These are phyloP conservation scores for Salix dunnii DNA, from an alignment of 345 rosid genomes.

Conservation along the genomic window DNA sequence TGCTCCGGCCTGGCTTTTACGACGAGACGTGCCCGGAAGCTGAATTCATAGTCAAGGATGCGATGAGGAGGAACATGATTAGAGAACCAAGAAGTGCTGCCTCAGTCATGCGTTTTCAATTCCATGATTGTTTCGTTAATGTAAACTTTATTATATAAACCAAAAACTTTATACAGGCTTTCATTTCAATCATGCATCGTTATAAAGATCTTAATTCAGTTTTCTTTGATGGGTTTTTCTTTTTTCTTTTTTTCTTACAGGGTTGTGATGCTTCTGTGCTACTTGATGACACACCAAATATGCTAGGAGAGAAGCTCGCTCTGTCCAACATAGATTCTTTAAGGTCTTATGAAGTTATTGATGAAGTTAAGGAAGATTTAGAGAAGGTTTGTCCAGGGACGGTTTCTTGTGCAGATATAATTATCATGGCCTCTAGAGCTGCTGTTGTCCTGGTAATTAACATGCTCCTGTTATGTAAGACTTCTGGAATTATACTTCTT, in stretches of 20 bases:
- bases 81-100: conserved; percentile 78
- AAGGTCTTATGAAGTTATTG: conserved; percentile 70
- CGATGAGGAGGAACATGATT: conserved; percentile 53
- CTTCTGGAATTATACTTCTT: background rate
- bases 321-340: conserved; percentile 84
- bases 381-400: conserved; percentile 73
- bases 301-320: conserved; percentile 71
- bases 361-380: conserved; percentile 62
- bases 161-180: background rate
- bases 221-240: background rate
- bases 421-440: conserved; percentile 87
- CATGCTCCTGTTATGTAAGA: background rate
- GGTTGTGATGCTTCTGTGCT: conserved; percentile 86
- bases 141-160: conserved; percentile 31
- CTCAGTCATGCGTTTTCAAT: conserved; percentile 93
- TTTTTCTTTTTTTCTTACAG: conserved; percentile 20
- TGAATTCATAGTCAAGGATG: conserved; percentile 54
- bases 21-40: conserved; percentile 71
- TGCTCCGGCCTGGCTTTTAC: conserved; percentile 66
- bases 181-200: background rate
- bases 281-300: conserved; percentile 76
- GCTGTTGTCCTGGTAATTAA: conserved; percentile 76
- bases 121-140: conserved; percentile 94
- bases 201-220: background rate
- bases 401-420: conserved; percentile 86